A percentile compares a stretch with the other conserved stretches of the same genome.
These are phyloP conservation scores for Trypanosoma cruzi DNA, from an alignment of 208 protist species.

Conservation along the genomic window DNA sequence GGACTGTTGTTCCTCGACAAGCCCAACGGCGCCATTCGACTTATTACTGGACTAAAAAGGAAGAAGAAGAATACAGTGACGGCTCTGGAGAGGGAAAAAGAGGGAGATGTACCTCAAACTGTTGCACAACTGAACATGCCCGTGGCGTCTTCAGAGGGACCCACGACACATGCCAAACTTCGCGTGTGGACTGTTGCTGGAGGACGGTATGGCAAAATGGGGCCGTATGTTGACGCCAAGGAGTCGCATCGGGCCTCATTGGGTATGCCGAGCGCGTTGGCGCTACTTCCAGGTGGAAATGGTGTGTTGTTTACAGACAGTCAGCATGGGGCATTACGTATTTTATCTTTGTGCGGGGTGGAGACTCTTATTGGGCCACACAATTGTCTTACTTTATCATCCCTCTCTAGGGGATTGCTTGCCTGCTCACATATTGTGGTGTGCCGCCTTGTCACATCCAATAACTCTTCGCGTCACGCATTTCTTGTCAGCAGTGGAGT, in stretches of 20 bases:
- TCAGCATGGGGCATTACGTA: slow-evolving; percentile 42
- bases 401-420: slow-evolving; percentile 1
- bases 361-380: slow-evolving; percentile 49
- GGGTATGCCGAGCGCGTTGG: slow-evolving; percentile 48
- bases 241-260: slow-evolving; percentile 36
- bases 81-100: neutral
- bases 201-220: slow-evolving; percentile 7
- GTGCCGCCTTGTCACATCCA: slow-evolving; percentile 1
- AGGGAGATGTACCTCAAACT: neutral
- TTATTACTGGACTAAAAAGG: slow-evolving; percentile 46
- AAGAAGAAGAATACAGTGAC: slow-evolving; percentile 3
- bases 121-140: neutral
- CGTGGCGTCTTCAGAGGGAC: slow-evolving; percentile 4
- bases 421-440: slow-evolving; percentile 22
- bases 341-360: slow-evolving; percentile 50
- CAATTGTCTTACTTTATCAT: slow-evolving; percentile 25
- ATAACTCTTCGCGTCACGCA: neutral
- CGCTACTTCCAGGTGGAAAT: slow-evolving; percentile 43
- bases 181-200: slow-evolving; percentile 74
- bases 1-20: slow-evolving; percentile 73
- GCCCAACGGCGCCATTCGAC: slow-evolving; percentile 59
- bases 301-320: slow-evolving; percentile 52
- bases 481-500: slow-evolving; percentile 27
- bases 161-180: neutral
- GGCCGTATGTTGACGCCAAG: slow-evolving; percentile 37